Evolutionary conservation across 768 basidiomycete species (phyloP).

Genomic region (Pisolithus orientalis): DNA sequence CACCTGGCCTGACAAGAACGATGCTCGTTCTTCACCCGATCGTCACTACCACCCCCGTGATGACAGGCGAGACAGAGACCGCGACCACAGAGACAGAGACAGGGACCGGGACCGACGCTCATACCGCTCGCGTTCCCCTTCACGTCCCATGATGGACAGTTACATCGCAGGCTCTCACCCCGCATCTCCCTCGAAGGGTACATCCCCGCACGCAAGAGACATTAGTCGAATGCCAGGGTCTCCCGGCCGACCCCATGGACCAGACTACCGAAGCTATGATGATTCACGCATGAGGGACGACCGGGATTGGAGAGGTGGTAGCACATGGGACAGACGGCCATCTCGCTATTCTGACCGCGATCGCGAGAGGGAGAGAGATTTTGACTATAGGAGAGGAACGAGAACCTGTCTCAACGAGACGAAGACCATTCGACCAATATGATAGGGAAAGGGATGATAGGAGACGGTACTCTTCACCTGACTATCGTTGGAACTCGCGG

Average conservation of each 20-base stretch:
- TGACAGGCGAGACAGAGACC: slow-evolving; percentile 11
- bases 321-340: not conserved
- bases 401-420: not conserved
- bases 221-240: slow-evolving; percentile 8
- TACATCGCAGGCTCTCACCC: not conserved
- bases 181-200: slow-evolving; percentile 1
- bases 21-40: slow-evolving; percentile 23
- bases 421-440: not conserved
- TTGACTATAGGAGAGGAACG: not conserved
- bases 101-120: slow-evolving; percentile 5
- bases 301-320: not conserved
- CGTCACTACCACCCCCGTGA: slow-evolving; percentile 17
- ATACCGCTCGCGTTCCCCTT: slow-evolving; percentile 5
- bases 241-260: slow-evolving; percentile 13
- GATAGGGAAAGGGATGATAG: slow-evolving; percentile 16
- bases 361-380: slow-evolving; percentile 15
- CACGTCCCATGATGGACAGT: slow-evolving; percentile 3
- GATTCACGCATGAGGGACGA: slow-evolving; percentile 4
- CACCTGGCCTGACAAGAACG: slow-evolving; percentile 13
- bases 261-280: slow-evolving; percentile 17
- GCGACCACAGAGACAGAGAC: slow-evolving; percentile 2
- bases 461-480: slow-evolving; percentile 12
- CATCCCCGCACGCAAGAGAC: slow-evolving; percentile 8
- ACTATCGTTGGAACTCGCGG: slow-evolving; percentile 12
- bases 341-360: slow-evolving; percentile 5